Evolutionary conservation across 371 early-diverging fungal species (phyloP), one percentile per base, ranked within the genome.

Genomic region (Phascolomyces articulosus): DNA sequence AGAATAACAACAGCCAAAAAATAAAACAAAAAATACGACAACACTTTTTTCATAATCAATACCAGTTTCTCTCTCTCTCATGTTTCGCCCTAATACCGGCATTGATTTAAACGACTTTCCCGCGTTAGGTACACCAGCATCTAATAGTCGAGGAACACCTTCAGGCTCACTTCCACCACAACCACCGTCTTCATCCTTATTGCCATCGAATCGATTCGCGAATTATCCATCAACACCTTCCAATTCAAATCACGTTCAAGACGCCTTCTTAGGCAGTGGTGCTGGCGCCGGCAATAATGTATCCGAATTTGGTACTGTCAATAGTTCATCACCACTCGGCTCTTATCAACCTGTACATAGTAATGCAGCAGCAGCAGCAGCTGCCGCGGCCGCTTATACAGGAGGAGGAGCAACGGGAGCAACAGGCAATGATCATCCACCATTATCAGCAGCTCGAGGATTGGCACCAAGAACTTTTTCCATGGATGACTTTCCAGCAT

Each of bases 81-180:
- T 80, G 80, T 80, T 75, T 62, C 78, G 78, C 61, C 76, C 71
- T 47, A 80, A 71, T 55, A 69, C 77, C 55, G 73, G 79, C 62
- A 75, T 78, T 59, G 82, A 82, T 64, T 67, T 82, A 55, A 79
- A 77, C 55, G 82, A 82, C 62, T 82, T 82, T 68, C 82, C 82
- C 51, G 82, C 74, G 18, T 63, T 82, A 41, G 82, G 82, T 41
- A 75, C 79, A 21, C 78, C 78, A 47, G 69, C 71, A 40, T 63
- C 79, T 13, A 49, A 64, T 20, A 71, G 67, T 64, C 71, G 71
- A 59, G 64, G 69, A 57, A 68, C 56, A 38, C 49, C 64, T 11
- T 53, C 69, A 26, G 55, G 66, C 21, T 64, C 70, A 34, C 64
- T 65, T 40, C 65, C 54, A 61, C 63, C 71, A 23, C 63, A 65